phyloP scores from a whole-genome alignment of 2,329 filamentous ascomycete genomes.

The Herpotrichia juniperi region DNA sequence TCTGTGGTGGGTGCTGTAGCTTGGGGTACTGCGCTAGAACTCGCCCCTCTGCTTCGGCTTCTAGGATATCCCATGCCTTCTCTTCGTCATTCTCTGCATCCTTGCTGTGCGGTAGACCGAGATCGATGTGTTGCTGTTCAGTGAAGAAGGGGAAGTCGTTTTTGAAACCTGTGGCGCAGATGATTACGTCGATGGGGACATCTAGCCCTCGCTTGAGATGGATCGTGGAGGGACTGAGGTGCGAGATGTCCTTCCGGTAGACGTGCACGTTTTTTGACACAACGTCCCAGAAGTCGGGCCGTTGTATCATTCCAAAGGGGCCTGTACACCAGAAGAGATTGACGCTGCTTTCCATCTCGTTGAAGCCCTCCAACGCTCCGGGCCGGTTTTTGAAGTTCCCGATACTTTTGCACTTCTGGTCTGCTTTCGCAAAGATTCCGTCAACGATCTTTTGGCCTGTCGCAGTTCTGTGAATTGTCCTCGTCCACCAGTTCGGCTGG shows the following conservation, averaged over 20 bases:
- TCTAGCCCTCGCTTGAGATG: slow-evolving; percentile 13
- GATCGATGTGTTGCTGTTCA: slow-evolving; percentile 2
- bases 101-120: slow-evolving; percentile 16
- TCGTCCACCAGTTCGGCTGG: slow-evolving; percentile 7
- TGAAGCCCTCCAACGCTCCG: background rate
- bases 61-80: slow-evolving; percentile 14
- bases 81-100: background rate
- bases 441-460: slow-evolving; percentile 9
- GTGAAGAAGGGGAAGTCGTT: slow-evolving; percentile 10
- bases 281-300: slow-evolving; percentile 27
- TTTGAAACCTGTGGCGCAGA: slow-evolving; percentile 28
- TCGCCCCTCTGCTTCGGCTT: slow-evolving; percentile 13
- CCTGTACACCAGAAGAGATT: slow-evolving; percentile 33
- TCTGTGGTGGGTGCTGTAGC: slow-evolving; percentile 18
- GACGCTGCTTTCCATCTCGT: background rate
- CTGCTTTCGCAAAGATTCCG: background rate
- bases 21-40: slow-evolving; percentile 21
- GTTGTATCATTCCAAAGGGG: slow-evolving; percentile 23
- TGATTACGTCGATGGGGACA: slow-evolving; percentile 21
- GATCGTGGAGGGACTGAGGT: slow-evolving; percentile 12
- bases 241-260: slow-evolving; percentile 21
- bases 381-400: background rate
- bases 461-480: slow-evolving; percentile 18
- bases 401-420: slow-evolving; percentile 1
- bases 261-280: slow-evolving; percentile 28